Evolutionary conservation across 2,329 filamentous ascomycete genomes (phyloP), one percentile per base, ranked within the genome.

Genomic region (Amesomyces nigricolor): DNA sequence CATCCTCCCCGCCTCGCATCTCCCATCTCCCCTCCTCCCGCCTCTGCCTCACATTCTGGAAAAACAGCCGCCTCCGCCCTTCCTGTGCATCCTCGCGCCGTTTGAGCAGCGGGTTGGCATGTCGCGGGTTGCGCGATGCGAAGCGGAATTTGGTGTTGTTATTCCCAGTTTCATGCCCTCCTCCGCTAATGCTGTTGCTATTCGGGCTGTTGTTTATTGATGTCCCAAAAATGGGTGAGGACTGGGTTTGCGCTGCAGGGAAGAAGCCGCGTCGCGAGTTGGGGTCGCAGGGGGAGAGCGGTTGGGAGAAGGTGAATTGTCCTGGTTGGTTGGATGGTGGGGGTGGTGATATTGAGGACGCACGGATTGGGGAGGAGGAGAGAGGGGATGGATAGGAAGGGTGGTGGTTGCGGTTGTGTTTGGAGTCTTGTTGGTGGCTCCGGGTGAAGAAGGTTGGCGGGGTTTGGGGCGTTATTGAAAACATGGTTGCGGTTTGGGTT

Each of bases 1-100:
- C 79, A 62, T 85, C 82, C 63, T 87, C 83, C 83, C 84, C 82
- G 26, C 83, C 82, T 61, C 84, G 73, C 50, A 78, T 73, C 63
- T 80, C 75, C 77, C 83, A 86, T 19, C 73, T 72, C 63, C 73
- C 78, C 29, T 87, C 81, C 42, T 86, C 81, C 2, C 77, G 73
- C 40, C 80, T 77, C 63, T 82, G 78, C 56, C 81, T 75, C 16
- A 87, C 83, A 50, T 78, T 87, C 65, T 83, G 81, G 57, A 92
- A 72, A 63, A 92, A 92, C 54, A 87, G 73, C 32, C 80, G 79
- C 46, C 88, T 75, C 55, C 88, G 74, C 52, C 79, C 75, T 66
- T 89, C 84, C 53, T 83, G 81, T 0, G 76, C 75, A 16, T 81
- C 81, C 66, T 90, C 81, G 49, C 81, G 77, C 58, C 72, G 79